These are phyloP conservation scores for Allium fistulosum DNA, from an alignment of 106 monocot species.

Conservation along the genomic window DNA sequence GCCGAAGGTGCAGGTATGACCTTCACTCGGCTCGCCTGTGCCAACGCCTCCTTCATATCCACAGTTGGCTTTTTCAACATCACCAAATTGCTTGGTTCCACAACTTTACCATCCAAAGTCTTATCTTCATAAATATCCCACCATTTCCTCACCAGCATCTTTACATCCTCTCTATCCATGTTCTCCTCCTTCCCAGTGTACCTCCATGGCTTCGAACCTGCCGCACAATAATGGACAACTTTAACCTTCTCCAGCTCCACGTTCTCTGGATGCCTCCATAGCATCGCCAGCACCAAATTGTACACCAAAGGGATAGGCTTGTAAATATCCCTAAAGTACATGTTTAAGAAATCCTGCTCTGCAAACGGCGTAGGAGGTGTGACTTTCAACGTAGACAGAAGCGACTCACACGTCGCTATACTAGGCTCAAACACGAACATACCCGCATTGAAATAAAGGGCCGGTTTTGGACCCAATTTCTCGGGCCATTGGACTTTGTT, in stretches of 20 bases:
- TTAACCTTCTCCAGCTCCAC: conserved; percentile 38
- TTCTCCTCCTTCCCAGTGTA: conserved; percentile 48
- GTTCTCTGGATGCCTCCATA: conserved; percentile 60
- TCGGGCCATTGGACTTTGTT: conserved; percentile 25
- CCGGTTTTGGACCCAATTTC: conserved; percentile 22
- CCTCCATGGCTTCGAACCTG: conserved; percentile 64
- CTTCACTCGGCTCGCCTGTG: neutral
- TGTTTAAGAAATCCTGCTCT: conserved; percentile 53
- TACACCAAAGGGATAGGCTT: conserved; percentile 37
- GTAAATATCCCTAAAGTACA: conserved; percentile 42
- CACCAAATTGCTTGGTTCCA: conserved; percentile 41
- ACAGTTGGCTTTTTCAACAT: neutral
- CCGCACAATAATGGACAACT: conserved; percentile 59
- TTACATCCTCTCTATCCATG: conserved; percentile 60
- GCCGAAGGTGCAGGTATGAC: conserved; percentile 1
- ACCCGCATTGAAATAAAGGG: conserved; percentile 66
- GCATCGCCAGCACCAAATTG: conserved; percentile 58
- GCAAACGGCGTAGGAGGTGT: conserved; percentile 32
- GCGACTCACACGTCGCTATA: conserved; percentile 18
- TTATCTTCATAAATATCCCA: conserved; percentile 55
- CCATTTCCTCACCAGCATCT: conserved; percentile 44
- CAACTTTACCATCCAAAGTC: conserved; percentile 22
- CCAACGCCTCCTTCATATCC: conserved; percentile 2
- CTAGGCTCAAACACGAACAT: conserved; percentile 56
- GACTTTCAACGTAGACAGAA: conserved; percentile 18